Evolutionary conservation across 495 filamentous ascomycete genomes (phyloP), one percentile per base, ranked within the genome.

Genomic region (Rusavskia elegans): DNA sequence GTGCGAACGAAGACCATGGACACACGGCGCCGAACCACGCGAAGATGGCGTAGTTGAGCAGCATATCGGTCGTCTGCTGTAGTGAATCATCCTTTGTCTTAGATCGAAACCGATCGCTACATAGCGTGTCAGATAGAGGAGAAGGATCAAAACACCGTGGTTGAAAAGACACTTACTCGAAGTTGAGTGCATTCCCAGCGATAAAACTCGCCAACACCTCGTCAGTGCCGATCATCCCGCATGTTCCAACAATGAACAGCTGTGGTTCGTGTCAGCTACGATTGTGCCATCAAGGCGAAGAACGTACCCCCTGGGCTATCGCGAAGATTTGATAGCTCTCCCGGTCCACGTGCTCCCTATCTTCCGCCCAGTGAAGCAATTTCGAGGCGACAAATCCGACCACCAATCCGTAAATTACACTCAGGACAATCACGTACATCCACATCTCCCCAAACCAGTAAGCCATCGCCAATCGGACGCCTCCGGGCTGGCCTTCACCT

Each of bases 171-270:
- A 59, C 72, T 54, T 69, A 79, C 76, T 84, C 89, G 75, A 84
- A 85, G 5, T 85, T 94, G 57, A 97, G 92, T 7, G 77, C 80
- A 59, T 95, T 95, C 3, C 90, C 90, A 17, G 90, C 89, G 53
- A 95, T 81, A 59, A 97, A 97, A 67, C 87, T 95, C 2, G 90
- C 89, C 1, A 97, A 74, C 16, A 95, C 82, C 55, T 95, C 90
- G 64, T 95, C 90, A 42, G 81, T 92, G 2, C 90, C 90, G 53
- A 95, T 80, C 73, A 95, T 78, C 11, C 89, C 89, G 57, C 84
- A 87, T 16, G 20, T 27, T 21, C 55, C 35, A 45, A 44, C 40
- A 23, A 51, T 55, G 59, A 96, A 94, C 10, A 92, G 70, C 61
- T 67, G 67, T 45, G 72, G 60, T 36, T 13, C 27, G 13, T 16